These are phyloP conservation scores for Phytopythium ostracodes DNA, from an alignment of 352 stramenopile species.

Conservation along the genomic window DNA sequence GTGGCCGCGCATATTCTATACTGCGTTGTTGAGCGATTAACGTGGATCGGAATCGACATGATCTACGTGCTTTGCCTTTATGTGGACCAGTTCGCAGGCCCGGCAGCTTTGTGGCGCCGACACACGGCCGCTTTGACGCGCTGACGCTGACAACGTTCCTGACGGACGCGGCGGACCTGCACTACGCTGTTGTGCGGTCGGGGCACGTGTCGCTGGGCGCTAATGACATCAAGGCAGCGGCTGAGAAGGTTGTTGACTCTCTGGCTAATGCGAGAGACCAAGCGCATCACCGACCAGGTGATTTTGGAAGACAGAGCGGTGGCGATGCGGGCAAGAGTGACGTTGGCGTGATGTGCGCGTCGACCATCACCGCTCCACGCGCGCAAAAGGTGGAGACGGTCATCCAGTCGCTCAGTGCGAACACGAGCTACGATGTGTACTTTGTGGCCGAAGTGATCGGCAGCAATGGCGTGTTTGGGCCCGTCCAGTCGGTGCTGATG, in stretches of 20 bases:
- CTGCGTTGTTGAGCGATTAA: no score
- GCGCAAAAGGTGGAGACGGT: constrained; percentile 53
- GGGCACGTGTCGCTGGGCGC: constrained; percentile 39
- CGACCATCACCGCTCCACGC: constrained; percentile 35
- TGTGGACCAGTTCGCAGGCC: constrained; percentile 13
- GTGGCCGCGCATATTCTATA: no score
- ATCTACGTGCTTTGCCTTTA: no score
- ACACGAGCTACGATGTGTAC: constrained; percentile 81
- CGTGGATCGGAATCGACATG: no score
- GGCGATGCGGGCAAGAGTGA: neutral
- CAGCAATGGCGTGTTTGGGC: constrained; percentile 77
- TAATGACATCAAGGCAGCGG: constrained; percentile 37
- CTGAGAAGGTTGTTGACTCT: constrained; percentile 13
- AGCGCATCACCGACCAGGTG: neutral
- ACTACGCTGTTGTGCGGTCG: constrained; percentile 55
- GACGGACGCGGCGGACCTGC: constrained; percentile 64
- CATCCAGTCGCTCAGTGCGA: constrained; percentile 36
- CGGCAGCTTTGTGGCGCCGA: constrained; percentile 50
- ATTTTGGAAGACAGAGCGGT: neutral
- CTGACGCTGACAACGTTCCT: constrained; percentile 72
- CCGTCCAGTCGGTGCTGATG: constrained; percentile 57
- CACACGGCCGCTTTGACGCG: constrained; percentile 30
- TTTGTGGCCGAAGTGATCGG: constrained; percentile 72
- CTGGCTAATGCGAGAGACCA: neutral
- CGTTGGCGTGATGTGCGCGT: constrained; percentile 17